Percentiles rank a stretch among this genome's conserved stretches.
Evolutionary conservation across 352 stramenopile species (phyloP).

Genomic region (Albugo candida): DNA sequence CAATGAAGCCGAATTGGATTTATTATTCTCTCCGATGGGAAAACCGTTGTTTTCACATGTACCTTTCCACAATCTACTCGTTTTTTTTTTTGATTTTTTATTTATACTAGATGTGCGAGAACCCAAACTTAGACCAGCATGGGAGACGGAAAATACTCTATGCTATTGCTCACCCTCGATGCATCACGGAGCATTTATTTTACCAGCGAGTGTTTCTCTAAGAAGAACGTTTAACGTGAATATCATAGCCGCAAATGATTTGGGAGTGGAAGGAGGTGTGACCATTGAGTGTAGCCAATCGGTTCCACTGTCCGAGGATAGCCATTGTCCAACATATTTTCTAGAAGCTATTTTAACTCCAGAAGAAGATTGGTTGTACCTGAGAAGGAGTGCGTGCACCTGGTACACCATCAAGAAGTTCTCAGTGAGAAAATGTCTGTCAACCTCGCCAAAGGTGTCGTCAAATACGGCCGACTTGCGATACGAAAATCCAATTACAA

Average conservation of each 20-base stretch:
- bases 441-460: slow-evolving; percentile 92
- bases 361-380: neutral
- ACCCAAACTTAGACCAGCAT: slow-evolving; percentile 40
- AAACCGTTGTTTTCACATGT: slow-evolving; percentile 13
- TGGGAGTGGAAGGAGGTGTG: slow-evolving; percentile 84
- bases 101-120: slow-evolving; percentile 8
- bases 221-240: no score
- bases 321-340: slow-evolving; percentile 96
- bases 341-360: slow-evolving; percentile 36
- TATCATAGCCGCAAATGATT: slow-evolving; percentile 72
- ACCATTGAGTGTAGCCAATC: slow-evolving; percentile 96
- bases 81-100: no score
- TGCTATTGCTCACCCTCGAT: slow-evolving; percentile 91
- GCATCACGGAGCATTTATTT: slow-evolving; percentile 90
- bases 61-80: neutral
- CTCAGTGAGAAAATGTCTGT: slow-evolving; percentile 94
- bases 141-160: slow-evolving; percentile 47
- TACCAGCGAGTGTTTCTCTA: no score
- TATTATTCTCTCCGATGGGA: slow-evolving; percentile 77
- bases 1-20: slow-evolving; percentile 98
- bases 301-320: slow-evolving; percentile 94
- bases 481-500: slow-evolving; percentile 95
- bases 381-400: slow-evolving; percentile 11
- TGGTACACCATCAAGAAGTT: slow-evolving; percentile 96
- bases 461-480: slow-evolving; percentile 90